phyloP scores from a whole-genome alignment of 2,329 filamentous ascomycete genomes.

The Ceratocystis smalleyi region DNA sequence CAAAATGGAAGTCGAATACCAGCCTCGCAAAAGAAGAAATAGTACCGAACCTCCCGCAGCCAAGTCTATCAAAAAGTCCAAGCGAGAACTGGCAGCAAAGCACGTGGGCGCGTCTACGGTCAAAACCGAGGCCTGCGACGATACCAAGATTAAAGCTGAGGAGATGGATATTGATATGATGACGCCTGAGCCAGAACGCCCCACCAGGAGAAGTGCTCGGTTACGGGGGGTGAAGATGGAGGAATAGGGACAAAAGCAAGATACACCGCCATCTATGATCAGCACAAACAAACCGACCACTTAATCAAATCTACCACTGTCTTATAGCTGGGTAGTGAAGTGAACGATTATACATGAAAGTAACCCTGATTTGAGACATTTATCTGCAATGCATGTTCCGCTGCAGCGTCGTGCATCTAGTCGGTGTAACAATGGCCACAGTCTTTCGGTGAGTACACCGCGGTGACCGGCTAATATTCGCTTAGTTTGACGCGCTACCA shows the following conservation, averaged over 20 bases:
- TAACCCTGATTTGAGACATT: neutral
- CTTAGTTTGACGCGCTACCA: slow-evolving; percentile 2
- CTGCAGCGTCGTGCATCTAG: neutral
- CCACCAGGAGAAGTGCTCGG: slow-evolving; percentile 13
- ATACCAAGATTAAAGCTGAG: slow-evolving; percentile 13
- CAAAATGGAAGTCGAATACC: slow-evolving; percentile 22
- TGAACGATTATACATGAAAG: no score
- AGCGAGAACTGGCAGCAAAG: slow-evolving; percentile 5
- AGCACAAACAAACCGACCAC: no score
- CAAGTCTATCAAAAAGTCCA: slow-evolving; percentile 5
- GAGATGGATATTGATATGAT: slow-evolving; percentile 14
- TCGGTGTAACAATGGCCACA: neutral
- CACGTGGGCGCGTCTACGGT: neutral
- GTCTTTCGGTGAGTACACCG: neutral
- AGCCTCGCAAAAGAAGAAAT: slow-evolving; percentile 16
- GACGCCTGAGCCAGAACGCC: slow-evolving; percentile 12
- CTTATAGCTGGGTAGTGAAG: no score
- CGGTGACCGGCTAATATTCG: neutral
- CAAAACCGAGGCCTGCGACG: slow-evolving; percentile 10
- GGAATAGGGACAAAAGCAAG: neutral
- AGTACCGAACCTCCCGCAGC: neutral
- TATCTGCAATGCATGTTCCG: neutral
- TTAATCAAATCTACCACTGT: no score
- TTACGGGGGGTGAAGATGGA: slow-evolving; percentile 12
- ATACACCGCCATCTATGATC: neutral